Conservation (phyloP, 2,329 filamentous ascomycete genomes). For the Beauveria sp. region DNA sequence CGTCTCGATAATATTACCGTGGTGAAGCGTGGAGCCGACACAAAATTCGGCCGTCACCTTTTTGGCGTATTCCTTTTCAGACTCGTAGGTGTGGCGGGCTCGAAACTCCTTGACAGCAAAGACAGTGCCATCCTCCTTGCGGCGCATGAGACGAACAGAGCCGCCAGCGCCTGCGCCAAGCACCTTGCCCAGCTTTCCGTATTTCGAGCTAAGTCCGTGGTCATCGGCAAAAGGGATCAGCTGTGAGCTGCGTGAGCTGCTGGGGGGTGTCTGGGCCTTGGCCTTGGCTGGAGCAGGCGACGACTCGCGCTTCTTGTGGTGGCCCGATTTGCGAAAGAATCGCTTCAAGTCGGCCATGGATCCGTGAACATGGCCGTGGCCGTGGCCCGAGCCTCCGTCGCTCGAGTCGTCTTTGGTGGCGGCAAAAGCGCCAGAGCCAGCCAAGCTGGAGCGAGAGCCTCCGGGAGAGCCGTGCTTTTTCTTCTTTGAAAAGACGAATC, state of each 20-base stretch:
- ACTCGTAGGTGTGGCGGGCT: conserved; percentile 84
- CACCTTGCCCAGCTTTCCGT: conserved; percentile 91
- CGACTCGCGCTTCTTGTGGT: conserved; percentile 57
- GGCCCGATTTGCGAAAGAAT: conserved; percentile 80
- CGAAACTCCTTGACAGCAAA: conserved; percentile 98
- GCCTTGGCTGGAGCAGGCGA: conserved; percentile 53
- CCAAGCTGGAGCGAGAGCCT: conserved; percentile 43
- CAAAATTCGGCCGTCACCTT: conserved; percentile 98
- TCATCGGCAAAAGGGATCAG: conserved; percentile 90
- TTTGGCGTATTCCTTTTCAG: conserved; percentile 91
- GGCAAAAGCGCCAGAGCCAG: conserved; percentile 36
- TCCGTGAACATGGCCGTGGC: conserved; percentile 39
- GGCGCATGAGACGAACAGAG: conserved; percentile 88
- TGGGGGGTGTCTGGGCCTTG: conserved; percentile 39
- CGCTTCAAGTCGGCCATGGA: conserved; percentile 94
- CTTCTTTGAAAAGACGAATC: conserved; percentile 80
- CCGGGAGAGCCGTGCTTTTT: conserved; percentile 52
- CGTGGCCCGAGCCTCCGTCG: conserved; percentile 18
- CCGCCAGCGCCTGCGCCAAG: conserved; percentile 90
- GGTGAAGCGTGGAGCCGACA: conserved; percentile 91
- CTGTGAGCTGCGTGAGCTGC: conserved; percentile 38
- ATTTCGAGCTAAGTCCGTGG: conserved; percentile 82
- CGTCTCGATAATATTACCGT: conserved; percentile 97
- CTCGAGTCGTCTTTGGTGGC: conserved; percentile 27
- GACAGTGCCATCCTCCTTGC: conserved; percentile 82